Evolutionary conservation across 1,139 yeast genomes (phyloP).

Genomic region (Sugiyamaella xylanicola): DNA sequence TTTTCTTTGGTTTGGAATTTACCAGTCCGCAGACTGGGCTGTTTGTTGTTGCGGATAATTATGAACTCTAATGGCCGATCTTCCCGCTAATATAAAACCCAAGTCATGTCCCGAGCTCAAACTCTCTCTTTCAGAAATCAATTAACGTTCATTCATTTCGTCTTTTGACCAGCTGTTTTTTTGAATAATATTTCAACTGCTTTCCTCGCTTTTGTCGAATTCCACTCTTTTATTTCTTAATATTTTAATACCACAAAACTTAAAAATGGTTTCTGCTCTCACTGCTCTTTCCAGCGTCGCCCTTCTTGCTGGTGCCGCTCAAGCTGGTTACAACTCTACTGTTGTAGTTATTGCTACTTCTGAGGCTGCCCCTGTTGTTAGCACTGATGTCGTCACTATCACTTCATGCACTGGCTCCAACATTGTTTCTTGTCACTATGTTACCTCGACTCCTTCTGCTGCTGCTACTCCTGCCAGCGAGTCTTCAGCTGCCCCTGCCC

Average conservation of each 20-base stretch:
- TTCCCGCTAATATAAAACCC: background rate
- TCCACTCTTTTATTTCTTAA: slow-evolving; percentile 7
- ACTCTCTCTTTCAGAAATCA: background rate
- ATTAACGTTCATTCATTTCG: background rate
- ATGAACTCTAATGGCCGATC: background rate
- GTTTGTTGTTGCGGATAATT: background rate
- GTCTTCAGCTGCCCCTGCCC: slow-evolving; percentile 25
- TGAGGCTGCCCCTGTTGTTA: slow-evolving; percentile 25
- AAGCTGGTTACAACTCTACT: slow-evolving; percentile 22
- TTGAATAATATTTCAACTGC: too few relatives aligned
- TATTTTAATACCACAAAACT: slow-evolving; percentile 6
- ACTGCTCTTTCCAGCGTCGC: slow-evolving; percentile 26
- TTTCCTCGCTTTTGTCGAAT: slow-evolving; percentile 8
- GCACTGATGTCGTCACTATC: slow-evolving; percentile 28
- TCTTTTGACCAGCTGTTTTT: too few relatives aligned
- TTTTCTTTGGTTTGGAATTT: background rate
- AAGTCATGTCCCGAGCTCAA: background rate
- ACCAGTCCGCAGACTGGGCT: background rate
- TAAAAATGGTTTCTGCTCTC: slow-evolving; percentile 27
- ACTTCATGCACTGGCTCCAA: slow-evolving; percentile 33
- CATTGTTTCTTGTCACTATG: slow-evolving; percentile 34
- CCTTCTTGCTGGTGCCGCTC: slow-evolving; percentile 23
- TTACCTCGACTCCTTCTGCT: slow-evolving; percentile 28
- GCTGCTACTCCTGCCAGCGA: slow-evolving; percentile 20
- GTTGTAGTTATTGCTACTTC: slow-evolving; percentile 23